Evolutionary conservation across 2,329 filamentous ascomycete genomes (phyloP).

Genomic region (Madurella mycetomatis): DNA sequence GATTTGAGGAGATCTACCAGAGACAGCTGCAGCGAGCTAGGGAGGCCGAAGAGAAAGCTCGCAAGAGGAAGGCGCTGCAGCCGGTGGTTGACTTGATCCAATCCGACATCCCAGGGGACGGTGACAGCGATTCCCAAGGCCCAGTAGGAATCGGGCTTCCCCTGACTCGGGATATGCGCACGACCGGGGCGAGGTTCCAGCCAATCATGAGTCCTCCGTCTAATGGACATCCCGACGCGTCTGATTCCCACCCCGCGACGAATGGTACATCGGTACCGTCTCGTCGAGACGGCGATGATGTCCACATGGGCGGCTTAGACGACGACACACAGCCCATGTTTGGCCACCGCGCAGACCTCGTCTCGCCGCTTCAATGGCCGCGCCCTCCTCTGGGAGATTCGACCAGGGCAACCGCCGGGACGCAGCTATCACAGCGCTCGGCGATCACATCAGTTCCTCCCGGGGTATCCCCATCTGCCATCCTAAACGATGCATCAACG

Average conservation of each 20-base stretch:
- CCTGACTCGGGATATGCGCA: conserved; percentile 51
- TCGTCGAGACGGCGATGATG: conserved; percentile 49
- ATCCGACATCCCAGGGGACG: conserved; percentile 47
- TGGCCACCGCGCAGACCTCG: conserved; percentile 31
- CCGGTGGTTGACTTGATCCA: conserved; percentile 46
- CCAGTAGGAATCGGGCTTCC: conserved; percentile 61
- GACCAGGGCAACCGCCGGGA: conserved; percentile 40
- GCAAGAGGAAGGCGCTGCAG: conserved; percentile 60
- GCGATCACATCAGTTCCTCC: conserved; percentile 54
- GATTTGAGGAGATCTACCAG: conserved; percentile 78
- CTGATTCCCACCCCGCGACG: conserved; percentile 40
- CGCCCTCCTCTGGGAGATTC: conserved; percentile 32
- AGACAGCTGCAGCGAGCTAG: conserved; percentile 64
- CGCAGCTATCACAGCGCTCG: conserved; percentile 62
- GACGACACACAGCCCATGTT: conserved; percentile 45
- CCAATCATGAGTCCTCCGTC: conserved; percentile 54
- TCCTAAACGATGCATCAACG: conserved; percentile 82
- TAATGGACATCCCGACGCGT: conserved; percentile 49
- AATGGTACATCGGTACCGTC: conserved; percentile 54
- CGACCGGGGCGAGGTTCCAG: conserved; percentile 51
- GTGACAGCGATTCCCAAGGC: conserved; percentile 52
- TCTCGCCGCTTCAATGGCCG: conserved; percentile 47
- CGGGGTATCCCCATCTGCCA: conserved; percentile 54
- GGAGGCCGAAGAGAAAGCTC: conserved; percentile 55
- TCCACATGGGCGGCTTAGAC: conserved; percentile 57